A percentile compares a stretch with the other conserved stretches of the same genome.
Conservation (phyloP, 805 yeast genomes). For the Hanseniaspora valbyensis region DNA sequence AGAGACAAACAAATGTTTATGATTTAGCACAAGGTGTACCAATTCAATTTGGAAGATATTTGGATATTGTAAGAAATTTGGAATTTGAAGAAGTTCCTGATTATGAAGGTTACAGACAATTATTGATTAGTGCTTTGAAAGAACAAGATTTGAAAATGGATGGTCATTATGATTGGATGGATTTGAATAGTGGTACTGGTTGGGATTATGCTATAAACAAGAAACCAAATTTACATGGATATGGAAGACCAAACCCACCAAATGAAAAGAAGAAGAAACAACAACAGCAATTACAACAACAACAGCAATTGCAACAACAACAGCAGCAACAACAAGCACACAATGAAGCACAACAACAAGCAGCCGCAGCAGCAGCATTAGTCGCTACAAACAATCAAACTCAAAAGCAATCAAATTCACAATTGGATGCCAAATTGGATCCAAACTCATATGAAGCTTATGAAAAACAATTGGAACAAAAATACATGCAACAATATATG, state of each 20-base stretch:
- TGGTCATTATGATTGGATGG: constrained; percentile 97
- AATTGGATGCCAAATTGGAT: constrained; percentile 27
- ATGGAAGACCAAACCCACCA: constrained; percentile 88
- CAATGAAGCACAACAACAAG: constrained; percentile 22
- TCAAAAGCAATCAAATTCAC: constrained; percentile 16
- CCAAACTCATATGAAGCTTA: constrained; percentile 35
- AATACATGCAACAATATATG: constrained; percentile 28
- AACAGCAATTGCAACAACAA: constrained; percentile 20
- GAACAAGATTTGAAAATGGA: constrained; percentile 63
- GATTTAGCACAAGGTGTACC: constrained; percentile 87
- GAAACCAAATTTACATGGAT: constrained; percentile 89
- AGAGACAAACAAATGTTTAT: constrained; percentile 74
- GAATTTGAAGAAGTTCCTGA: constrained; percentile 92
- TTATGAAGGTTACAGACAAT: constrained; percentile 70
- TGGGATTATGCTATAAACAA: constrained; percentile 87
- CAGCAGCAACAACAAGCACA: constrained; percentile 22
- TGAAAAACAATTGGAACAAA: constrained; percentile 30
- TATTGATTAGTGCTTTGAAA: constrained; percentile 67
- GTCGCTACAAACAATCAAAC: constrained; percentile 16
- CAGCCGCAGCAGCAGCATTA: constrained; percentile 24
- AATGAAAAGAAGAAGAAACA: constrained; percentile 35
- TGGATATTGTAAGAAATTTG: constrained; percentile 76
- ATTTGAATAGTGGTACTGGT: constrained; percentile 85
- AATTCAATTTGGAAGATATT: constrained; percentile 82
- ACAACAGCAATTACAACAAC: constrained; percentile 19